Base-by-base conservation (phyloP, 1,139 yeast genomes). In the Komagataea norvegica region DNA sequence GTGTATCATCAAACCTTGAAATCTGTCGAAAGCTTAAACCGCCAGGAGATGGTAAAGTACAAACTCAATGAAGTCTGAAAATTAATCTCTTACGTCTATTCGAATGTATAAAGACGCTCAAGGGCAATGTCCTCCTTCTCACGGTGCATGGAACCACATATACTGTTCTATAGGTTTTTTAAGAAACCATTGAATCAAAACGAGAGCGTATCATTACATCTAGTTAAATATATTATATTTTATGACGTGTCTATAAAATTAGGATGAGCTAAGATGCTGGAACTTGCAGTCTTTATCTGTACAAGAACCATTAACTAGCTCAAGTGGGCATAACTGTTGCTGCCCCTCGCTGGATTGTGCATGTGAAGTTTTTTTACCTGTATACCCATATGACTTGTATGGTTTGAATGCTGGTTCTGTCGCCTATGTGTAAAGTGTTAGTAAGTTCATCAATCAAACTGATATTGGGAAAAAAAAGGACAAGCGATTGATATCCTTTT, bases 241-340 rank as follows among this genome's bases (percentile, higher is more conserved):
- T 24, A 24, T 8, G 8, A 41, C 91, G 91, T 52, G 91, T 82
- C 43, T 61, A 56, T 34, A 57, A 47, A 46, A 31, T 24, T 19
- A 8, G 17, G 10, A 20, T 20, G 22, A 18, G 15, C 15, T 27
- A n/a, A 44, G 29, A 33, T 46, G 49, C 17, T 32, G 36, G 16
- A 46, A 46, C 28, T 37, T 28, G 23, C 49, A 46, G 8, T 21
- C 37, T 10, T 34, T 31, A 16, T 44, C 47, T 6, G 34, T 19
- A 31, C 49, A 46, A 9, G 31, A 21, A 5, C 46, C 44, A 26
- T 33, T 38, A n/a, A 41, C 34, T 25, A 46, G 32, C 15, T 46
- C 44, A 18, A 46, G 28, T 3, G 49, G 49, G 27, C 49, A 46
- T 18, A 47, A 22, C 24, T 37, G 44, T 10, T 33, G 33, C 13